These are phyloP conservation scores for Aegilops tauschii DNA, from an alignment of 176 grass and related monocot species.

Conservation along the genomic window DNA sequence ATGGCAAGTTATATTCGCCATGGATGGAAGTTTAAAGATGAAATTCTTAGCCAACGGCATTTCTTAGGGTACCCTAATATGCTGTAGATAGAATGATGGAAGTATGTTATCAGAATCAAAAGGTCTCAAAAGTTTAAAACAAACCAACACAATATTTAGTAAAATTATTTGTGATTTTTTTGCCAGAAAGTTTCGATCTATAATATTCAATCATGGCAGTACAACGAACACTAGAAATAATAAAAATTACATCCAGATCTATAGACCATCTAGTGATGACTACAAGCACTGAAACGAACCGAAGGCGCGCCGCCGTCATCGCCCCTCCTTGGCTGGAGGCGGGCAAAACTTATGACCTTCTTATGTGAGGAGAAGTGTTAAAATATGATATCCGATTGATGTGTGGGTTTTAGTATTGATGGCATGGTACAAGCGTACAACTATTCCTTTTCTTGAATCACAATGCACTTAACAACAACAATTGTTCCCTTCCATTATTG, in stretches of 20 bases:
- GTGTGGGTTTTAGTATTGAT: background rate
- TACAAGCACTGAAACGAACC: too few species aligned
- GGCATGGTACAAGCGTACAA: background rate
- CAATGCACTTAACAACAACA: constrained; percentile 26
- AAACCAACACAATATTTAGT: background rate
- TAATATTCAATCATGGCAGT: too few species aligned
- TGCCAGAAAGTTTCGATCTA: too few species aligned
- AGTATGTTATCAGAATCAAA: background rate
- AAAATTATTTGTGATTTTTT: background rate
- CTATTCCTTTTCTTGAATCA: constrained; percentile 12
- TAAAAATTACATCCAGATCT: too few species aligned
- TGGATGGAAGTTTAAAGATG: too few species aligned
- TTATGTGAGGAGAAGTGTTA: background rate
- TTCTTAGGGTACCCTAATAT: background rate
- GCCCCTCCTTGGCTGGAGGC: too few species aligned
- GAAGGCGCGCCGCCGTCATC: too few species aligned
- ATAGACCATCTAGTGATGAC: too few species aligned
- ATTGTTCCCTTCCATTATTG: constrained; percentile 40
- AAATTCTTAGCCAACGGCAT: background rate
- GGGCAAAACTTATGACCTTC: too few species aligned
- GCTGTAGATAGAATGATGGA: background rate
- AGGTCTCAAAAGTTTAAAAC: background rate
- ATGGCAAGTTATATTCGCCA: too few species aligned
- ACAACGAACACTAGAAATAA: too few species aligned
- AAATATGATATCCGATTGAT: background rate